Evolutionary conservation across 805 yeast species (phyloP).

Genomic region (Sugiyamaella chiloensis): DNA sequence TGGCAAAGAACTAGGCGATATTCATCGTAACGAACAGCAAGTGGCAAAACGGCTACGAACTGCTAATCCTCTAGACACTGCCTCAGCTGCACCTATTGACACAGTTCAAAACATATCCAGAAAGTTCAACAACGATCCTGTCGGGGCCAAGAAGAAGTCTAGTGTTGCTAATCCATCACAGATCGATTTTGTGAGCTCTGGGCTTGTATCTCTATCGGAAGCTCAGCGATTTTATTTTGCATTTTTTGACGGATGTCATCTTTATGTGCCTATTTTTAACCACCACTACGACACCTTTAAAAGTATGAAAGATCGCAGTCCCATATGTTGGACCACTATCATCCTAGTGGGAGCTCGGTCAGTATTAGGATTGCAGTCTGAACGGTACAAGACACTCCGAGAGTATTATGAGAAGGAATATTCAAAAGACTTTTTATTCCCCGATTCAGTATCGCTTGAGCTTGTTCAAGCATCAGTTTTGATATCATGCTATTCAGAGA

Average conservation of each 20-base stretch:
- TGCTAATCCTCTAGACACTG: no score
- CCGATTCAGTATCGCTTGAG: not conserved
- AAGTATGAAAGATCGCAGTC: constrained; percentile 2
- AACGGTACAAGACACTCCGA: not conserved
- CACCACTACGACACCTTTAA: constrained; percentile 2
- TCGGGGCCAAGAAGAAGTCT: no score
- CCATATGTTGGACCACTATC: not conserved
- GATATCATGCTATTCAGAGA: constrained; percentile 2
- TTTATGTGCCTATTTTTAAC: not conserved
- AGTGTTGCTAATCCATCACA: no score
- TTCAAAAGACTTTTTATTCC: not conserved
- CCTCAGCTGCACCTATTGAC: not conserved
- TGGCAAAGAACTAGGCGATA: not conserved
- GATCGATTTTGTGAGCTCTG: not conserved
- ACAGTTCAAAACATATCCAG: not conserved
- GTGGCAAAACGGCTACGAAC: no score
- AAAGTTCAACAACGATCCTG: no score
- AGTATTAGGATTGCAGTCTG: not conserved
- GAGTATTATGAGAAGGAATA: not conserved
- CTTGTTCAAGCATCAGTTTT: not conserved
- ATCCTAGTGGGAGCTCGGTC: constrained; percentile 2
- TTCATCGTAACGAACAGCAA: not conserved
- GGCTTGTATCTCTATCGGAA: not conserved
- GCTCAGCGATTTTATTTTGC: not conserved
- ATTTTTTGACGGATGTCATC: not conserved